Base-by-base conservation (phyloP, 2,329 filamentous ascomycete genomes). In the Phialophora macrospora region DNA sequence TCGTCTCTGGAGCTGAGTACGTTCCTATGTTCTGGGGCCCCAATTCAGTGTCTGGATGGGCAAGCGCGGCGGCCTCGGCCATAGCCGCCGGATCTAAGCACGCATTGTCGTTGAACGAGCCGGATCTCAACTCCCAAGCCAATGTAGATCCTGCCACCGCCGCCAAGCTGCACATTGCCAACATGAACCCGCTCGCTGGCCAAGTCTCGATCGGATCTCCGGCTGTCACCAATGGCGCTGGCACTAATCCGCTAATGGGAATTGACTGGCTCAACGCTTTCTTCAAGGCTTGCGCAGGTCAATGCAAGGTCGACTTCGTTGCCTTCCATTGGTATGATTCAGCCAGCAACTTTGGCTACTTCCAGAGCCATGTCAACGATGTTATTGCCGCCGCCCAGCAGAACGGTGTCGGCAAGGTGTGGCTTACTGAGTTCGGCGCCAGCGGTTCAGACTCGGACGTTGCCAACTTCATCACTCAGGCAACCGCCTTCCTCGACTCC, bases 51-150 rank as follows among this genome's bases (percentile, higher is more conserved):
- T 68, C 64, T 34, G 70, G 65, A 56, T 82, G 79, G 79, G 55
- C 72, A 26, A 60, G 72, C 9, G 74, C 75, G 56, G 71, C 56
- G 6, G 56, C 63, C 0, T 60, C 66, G 0, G 74, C 79, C 62
- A 70, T 76, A 38, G 73, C 72, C 7, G 73, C 74, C 24, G 74
- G 81, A 9, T 70, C 73, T 32, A 72, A 68, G 28, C 76, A 79
- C 65, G 73, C 81, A 38, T 70, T 82, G 54, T 77, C 76, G 41
- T 81, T 82, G 76, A 82, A 82, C 73, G 80, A 82, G 70, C 80
- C 80, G 28, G 80, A 82, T 69, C 72, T 74, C 9, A 9, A 66
- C 60, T 67, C 68, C 2, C 80, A 81, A 71, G 73, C 80, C 55
- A 72, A 73, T 69, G 78, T 82, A 72, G 69, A 72, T 46, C 74